Base-by-base conservation (phyloP, 2,329 filamentous ascomycete genomes). In the Ambrosiella xylebori region DNA sequence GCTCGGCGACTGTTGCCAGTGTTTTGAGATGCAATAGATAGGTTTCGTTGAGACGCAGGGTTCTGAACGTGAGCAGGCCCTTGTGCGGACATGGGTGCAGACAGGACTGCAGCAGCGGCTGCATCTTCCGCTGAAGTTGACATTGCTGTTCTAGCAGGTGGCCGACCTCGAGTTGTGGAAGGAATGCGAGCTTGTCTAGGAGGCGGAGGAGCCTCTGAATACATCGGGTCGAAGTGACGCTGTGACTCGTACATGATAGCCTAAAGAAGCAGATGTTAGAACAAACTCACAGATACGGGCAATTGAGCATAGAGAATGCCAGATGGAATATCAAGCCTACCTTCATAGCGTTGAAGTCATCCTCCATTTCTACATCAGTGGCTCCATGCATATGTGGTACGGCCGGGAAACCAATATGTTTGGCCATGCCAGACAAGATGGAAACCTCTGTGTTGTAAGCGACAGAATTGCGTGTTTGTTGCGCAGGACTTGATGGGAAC, bases 401-500 rank as follows among this genome's bases (percentile, higher is more conserved):
- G 38, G 91, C 90, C 40, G 93, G 93, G 71, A 98, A 98, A 27
- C 93, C 93, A 65, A 95, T 84, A 68, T 96, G 90, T 71, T 96
- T 97, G 40, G 91, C 90, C 56, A 97, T 77, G 41, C 91, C 91
- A 5, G 90, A 84, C 59, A 98, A 73, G 36, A 96, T 81, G 0
- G 90, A 95, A 3, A 98, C 90, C 68, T 98, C 93, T 63, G 85
- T 86, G 68, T 95, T 97, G 73, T 97, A 97, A 52, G 90, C 86
- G 54, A 89, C 79, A 64, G 95, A 90, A 62, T 96, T 86, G 61
- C 81, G 78, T 61, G 95, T 79, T 65, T 91, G 87, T 65, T 90
- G 84, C 36, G 83, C 79, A 61, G 83, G 81, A 62, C 84, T 83
- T 55, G 84, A 80, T 7, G 88, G 86, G 66, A 94, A 94, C 57